Evolutionary conservation across 2,329 filamentous ascomycete genomes (phyloP).

Genomic region (Scleromitrula shiraiana): DNA sequence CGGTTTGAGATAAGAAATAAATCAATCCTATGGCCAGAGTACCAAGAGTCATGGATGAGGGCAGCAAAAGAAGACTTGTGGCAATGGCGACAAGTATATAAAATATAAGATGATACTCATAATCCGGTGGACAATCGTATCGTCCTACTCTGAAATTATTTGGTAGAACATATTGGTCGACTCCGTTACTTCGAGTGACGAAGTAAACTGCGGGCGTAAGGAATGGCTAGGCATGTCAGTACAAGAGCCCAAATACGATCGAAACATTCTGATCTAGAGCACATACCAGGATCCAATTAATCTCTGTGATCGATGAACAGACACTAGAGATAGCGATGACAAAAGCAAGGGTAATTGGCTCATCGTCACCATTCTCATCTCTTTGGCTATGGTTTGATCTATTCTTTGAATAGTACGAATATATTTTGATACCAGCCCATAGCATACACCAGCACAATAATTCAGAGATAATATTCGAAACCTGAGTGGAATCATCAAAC

Average conservation of each 20-base stretch:
- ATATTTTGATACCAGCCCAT: slow-evolving; percentile 7
- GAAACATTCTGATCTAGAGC: neutral
- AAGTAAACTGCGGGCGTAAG: slow-evolving; percentile 7
- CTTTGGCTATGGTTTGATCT: neutral
- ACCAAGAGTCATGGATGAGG: neutral
- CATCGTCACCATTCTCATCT: neutral
- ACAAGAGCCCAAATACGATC: neutral
- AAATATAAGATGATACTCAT: neutral
- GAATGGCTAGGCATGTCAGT: slow-evolving; percentile 3
- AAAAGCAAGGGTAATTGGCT: slow-evolving; percentile 7
- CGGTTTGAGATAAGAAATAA: slow-evolving; percentile 4
- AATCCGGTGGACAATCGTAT: neutral
- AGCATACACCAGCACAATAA: slow-evolving; percentile 5
- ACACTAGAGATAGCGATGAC: slow-evolving; percentile 6
- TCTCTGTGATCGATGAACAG: slow-evolving; percentile 4
- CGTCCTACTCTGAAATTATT: neutral
- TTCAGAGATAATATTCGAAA: slow-evolving; percentile 2
- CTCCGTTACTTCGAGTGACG: neutral
- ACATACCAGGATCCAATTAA: slow-evolving; percentile 9
- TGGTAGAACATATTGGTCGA: neutral
- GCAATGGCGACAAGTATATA: slow-evolving; percentile 6
- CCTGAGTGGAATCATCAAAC: neutral
- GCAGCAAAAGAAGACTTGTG: slow-evolving; percentile 5
- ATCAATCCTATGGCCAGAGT: neutral
- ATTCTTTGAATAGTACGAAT: slow-evolving; percentile 1